These are phyloP conservation scores for Euptelea pleiosperma DNA, from an alignment of 164 flowering plant genomes.

Conservation along the genomic window DNA sequence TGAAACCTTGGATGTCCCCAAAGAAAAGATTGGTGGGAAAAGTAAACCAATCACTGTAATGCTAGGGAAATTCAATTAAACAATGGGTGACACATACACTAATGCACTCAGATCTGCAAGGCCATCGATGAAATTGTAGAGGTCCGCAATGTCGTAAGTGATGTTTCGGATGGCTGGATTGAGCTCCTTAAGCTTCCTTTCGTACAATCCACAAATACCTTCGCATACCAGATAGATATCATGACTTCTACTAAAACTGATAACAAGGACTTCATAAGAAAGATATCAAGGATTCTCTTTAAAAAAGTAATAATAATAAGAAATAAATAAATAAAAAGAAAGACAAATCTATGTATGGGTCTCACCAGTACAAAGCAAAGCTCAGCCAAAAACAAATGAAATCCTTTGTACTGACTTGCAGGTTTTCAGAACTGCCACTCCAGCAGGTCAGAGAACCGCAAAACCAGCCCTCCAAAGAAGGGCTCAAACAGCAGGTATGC, in stretches of 20 bases:
- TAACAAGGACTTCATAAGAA: background rate
- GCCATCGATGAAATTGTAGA: constrained; percentile 93
- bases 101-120: constrained; percentile 91
- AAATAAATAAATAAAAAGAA: too few relatives aligned
- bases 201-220: constrained; percentile 94
- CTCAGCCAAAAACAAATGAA: too few relatives aligned
- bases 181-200: constrained; percentile 86
- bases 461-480: too few relatives aligned
- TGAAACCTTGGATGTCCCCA: too few relatives aligned
- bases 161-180: constrained; percentile 74
- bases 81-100: constrained; percentile 58
- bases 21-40: constrained; percentile 1
- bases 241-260: background rate
- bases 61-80: background rate
- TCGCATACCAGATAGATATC: constrained; percentile 8
- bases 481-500: too few relatives aligned
- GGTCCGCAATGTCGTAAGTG: constrained; percentile 83
- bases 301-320: too few relatives aligned
- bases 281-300: background rate
- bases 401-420: too few relatives aligned
- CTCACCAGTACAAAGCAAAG: too few relatives aligned
- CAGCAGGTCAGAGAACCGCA: too few relatives aligned
- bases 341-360: too few relatives aligned
- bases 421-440: too few relatives aligned
- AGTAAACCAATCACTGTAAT: background rate